Conservation (phyloP, 371 early-diverging fungal genomes). For the Mucor plumbeus region DNA sequence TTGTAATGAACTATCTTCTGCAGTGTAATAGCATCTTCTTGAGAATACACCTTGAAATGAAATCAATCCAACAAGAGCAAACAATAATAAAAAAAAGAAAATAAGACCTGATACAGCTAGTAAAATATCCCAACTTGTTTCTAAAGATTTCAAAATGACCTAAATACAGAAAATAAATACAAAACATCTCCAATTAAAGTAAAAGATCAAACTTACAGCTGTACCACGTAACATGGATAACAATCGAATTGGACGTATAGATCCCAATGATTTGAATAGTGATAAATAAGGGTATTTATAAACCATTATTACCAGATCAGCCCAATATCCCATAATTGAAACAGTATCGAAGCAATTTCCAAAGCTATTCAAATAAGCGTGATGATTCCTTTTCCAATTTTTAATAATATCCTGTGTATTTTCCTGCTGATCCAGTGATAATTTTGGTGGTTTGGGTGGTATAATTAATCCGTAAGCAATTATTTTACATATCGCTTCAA, state of each 20-base stretch:
- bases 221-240: constrained; percentile 58
- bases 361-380: constrained; percentile 47
- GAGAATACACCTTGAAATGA: constrained; percentile 61
- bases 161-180: background rate
- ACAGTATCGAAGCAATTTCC: constrained; percentile 55
- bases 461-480: constrained; percentile 59
- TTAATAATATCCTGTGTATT: background rate
- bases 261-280: constrained; percentile 59
- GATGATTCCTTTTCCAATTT: constrained; percentile 28
- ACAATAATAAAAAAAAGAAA: constrained; percentile 60
- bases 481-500: constrained; percentile 40
- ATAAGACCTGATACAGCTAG: constrained; percentile 58
- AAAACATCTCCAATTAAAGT: background rate
- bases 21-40: constrained; percentile 49
- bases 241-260: constrained; percentile 58
- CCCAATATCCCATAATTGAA: constrained; percentile 58
- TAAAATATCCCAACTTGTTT: constrained; percentile 58
- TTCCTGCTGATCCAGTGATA: background rate
- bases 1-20: constrained; percentile 21
- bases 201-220: constrained; percentile 28
- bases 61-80: constrained; percentile 61
- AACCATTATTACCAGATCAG: constrained; percentile 57
- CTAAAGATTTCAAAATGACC: constrained; percentile 57
- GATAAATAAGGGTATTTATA: constrained; percentile 47
- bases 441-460: constrained; percentile 16